Conservation (phyloP, 768 basidiomycete genomes). For the Harrya chromipes region DNA sequence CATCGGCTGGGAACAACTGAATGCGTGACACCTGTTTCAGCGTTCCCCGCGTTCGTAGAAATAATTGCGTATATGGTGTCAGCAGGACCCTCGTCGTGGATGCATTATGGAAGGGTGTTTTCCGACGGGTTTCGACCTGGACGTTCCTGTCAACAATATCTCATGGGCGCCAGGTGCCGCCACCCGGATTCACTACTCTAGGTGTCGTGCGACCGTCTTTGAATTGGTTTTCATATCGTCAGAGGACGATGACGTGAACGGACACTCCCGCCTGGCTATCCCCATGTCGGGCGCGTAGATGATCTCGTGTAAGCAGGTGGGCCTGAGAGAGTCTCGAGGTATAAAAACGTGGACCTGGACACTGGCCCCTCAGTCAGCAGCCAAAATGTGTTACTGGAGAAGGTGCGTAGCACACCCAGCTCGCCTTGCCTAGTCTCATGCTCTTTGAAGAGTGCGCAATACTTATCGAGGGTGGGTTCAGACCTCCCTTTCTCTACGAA, state of each 20-base stretch:
- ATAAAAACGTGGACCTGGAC: constrained; percentile 24
- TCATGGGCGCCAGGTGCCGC: constrained; percentile 9
- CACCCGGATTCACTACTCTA: constrained; percentile 21
- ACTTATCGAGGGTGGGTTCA: constrained; percentile 47
- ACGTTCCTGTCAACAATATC: constrained; percentile 25
- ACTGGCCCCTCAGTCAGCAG: constrained; percentile 4
- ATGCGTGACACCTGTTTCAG: constrained; percentile 32
- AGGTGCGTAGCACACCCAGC: constrained; percentile 39
- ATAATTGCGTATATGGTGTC: constrained; percentile 6
- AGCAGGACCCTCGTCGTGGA: constrained; percentile 26
- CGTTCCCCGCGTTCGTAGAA: constrained; percentile 9
- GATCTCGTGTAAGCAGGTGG: constrained; percentile 29
- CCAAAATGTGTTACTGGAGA: constrained; percentile 57
- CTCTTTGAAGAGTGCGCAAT: constrained; percentile 48
- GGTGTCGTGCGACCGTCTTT: constrained; percentile 28
- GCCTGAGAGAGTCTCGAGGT: constrained; percentile 21
- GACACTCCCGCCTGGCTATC: constrained; percentile 17
- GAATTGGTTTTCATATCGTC: constrained; percentile 26
- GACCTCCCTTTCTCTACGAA: neutral
- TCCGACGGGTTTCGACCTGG: constrained; percentile 30
- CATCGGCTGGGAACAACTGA: constrained; percentile 25
- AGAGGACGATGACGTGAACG: constrained; percentile 28
- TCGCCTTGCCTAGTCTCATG: constrained; percentile 17
- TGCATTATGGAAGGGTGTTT: constrained; percentile 28
- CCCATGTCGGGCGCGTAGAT: constrained; percentile 23